Base-by-base conservation (phyloP, 345 rosid species). In the Murraya koenigii region DNA sequence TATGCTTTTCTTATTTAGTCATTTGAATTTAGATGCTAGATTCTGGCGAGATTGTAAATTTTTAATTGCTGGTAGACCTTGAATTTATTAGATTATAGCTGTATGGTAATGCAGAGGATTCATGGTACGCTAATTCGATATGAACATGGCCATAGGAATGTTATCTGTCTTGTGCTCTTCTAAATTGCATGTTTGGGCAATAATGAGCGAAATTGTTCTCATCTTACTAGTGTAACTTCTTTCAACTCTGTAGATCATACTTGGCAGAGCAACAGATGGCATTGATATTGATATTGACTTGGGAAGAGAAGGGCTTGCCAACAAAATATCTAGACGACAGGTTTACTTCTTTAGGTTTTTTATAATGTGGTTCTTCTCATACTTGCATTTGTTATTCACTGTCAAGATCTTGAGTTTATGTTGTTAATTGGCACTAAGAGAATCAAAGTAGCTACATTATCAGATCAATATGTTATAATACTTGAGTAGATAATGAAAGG, bases 201-300 rank as follows among this genome's bases (percentile, higher is more conserved):
- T 55, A 6, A 19, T 75, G 47, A 26, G 62, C 23, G 14, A 14
- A n/a, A 76, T 8, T 54, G 17, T 44, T 72, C 79, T 81, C 44
- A 52, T 32, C 61, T 78, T 77, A 35, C 47, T 44, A 69, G 35
- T 66, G 25, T 76, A 76, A 62, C 55, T 39, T 36, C 75, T 62
- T 77, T 75, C 60, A 75, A 56, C 78, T 74, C n/a, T 84, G 71
- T 87, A 96, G 99, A 94, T 94, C 66, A 58, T 90, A 74, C 94
- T 96, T 72, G 98, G 98, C 72, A 92, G 98, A 83, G 90, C 92
- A 83, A 91, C 98, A 30, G 82, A 80, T 76, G 98, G 88, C 77
- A 77, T 82, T 75, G 80, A 76, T 26, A 94, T 95, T 66, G 95
- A 95, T 84, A 88, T 95, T 74, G 98, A 92, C 90, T 86, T 93